Percentiles rank a stretch among this genome's conserved stretches.
Conservation (phyloP, 2,329 filamentous ascomycete species). For the Fusarium neocosmosporiellum region DNA sequence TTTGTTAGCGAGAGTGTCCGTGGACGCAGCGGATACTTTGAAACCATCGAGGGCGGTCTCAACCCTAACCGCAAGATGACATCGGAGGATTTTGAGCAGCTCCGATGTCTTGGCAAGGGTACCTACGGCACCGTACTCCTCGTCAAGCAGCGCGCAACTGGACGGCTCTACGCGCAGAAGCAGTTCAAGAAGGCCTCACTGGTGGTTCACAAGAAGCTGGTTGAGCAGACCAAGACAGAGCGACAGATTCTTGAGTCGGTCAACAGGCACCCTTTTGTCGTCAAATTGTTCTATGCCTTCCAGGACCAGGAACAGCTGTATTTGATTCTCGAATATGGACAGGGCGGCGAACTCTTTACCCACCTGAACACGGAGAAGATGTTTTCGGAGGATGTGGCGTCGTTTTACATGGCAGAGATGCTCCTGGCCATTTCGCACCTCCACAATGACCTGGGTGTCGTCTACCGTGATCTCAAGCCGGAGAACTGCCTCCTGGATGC, state of each 20-base stretch:
- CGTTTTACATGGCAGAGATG: conserved; percentile 99
- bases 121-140: conserved; percentile 95
- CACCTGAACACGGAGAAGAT: conserved; percentile 94
- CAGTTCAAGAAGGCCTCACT: conserved; percentile 98
- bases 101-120: conserved; percentile 94
- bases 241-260: conserved; percentile 94
- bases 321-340: conserved; percentile 95
- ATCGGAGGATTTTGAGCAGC: conserved; percentile 86
- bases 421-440: conserved; percentile 93
- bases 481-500: conserved; percentile 96
- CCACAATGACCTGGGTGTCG: conserved; percentile 89
- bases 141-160: conserved; percentile 89
- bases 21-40: conserved; percentile 56
- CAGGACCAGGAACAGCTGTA: conserved; percentile 98
- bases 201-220: conserved; percentile 92
- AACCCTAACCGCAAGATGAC: conserved; percentile 83
- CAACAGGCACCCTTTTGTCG: conserved; percentile 96
- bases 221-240: conserved; percentile 98
- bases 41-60: conserved; percentile 65
- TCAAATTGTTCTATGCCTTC: conserved; percentile 98
- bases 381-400: conserved; percentile 89
- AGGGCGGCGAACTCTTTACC: conserved; percentile 97
- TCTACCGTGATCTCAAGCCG: conserved; percentile 97
- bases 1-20: conserved; percentile 78
- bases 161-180: conserved; percentile 95